Percentiles rank a stretch among this genome's conserved stretches.
phyloP scores from a whole-genome alignment of 352 stramenopile genomes.

The Phytophthora pisi region DNA sequence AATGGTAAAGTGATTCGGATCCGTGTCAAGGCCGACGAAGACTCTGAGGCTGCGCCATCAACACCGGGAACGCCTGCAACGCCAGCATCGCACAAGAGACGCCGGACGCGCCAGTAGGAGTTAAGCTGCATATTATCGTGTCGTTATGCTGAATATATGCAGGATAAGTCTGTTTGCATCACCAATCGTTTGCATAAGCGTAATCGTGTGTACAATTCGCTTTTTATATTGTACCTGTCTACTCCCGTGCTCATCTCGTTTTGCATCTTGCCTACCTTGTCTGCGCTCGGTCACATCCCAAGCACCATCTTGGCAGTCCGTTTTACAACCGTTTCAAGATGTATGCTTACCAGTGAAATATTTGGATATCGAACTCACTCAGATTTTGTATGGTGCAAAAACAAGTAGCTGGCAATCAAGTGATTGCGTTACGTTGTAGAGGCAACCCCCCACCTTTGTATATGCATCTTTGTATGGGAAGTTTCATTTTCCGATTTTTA shows the following conservation, averaged over 20 bases:
- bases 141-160: too few relatives aligned
- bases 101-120: too few relatives aligned
- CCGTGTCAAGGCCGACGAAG: too few relatives aligned
- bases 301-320: background rate
- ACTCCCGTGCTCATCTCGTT: background rate
- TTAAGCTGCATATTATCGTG: too few relatives aligned
- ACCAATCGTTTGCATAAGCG: too few relatives aligned
- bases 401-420: background rate
- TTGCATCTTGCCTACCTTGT: background rate
- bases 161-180: too few relatives aligned
- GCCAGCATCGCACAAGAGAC: too few relatives aligned
- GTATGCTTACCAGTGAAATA: background rate
- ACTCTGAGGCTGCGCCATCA: too few relatives aligned
- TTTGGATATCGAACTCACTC: background rate
- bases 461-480: background rate
- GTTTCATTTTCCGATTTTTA: background rate
- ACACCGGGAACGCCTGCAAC: too few relatives aligned
- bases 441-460: background rate
- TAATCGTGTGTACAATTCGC: too few relatives aligned
- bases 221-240: too few relatives aligned
- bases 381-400: background rate
- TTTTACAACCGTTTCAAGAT: background rate
- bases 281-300: background rate
- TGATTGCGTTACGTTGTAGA: background rate
- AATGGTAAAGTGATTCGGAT: too few relatives aligned